phyloP scores from a whole-genome alignment of 73 alveolate genomes.

The Paramecium primaurelia region DNA sequence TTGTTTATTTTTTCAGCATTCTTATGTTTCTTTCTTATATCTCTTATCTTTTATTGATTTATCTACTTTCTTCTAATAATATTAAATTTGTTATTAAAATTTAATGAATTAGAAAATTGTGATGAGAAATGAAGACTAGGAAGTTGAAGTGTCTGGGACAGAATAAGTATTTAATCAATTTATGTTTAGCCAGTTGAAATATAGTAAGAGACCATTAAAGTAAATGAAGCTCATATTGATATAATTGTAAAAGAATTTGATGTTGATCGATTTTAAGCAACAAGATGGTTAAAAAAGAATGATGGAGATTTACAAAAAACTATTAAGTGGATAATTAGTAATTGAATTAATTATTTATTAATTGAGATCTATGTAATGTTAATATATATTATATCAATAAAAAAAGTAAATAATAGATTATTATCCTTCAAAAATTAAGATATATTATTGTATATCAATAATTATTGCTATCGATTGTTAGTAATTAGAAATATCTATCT shows the following conservation, averaged over 20 bases:
- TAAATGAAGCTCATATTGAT: slow-evolving; percentile 1
- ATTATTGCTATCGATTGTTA: no score
- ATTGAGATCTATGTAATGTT: not conserved
- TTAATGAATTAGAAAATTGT: not conserved
- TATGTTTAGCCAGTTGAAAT: not conserved
- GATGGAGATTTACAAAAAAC: not conserved
- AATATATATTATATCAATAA: not conserved
- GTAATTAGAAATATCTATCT: no score
- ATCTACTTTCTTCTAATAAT: not conserved
- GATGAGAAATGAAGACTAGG: not conserved
- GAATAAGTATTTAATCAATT: not conserved
- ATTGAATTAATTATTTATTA: not conserved
- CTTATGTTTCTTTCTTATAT: not conserved
- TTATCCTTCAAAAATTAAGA: not conserved
- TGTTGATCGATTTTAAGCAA: slow-evolving; percentile 14
- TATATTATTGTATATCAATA: no score
- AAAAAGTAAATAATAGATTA: no score
- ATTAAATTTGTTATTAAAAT: not conserved
- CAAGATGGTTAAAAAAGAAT: not conserved
- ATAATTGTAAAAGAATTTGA: not conserved
- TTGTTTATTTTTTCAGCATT: not conserved
- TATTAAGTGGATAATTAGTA: not conserved
- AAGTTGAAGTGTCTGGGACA: not conserved
- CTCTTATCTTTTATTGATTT: not conserved
- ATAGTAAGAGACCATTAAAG: not conserved